Conservation (phyloP, 139 green algal genomes). For the Chlorokybus atmophyticus region DNA sequence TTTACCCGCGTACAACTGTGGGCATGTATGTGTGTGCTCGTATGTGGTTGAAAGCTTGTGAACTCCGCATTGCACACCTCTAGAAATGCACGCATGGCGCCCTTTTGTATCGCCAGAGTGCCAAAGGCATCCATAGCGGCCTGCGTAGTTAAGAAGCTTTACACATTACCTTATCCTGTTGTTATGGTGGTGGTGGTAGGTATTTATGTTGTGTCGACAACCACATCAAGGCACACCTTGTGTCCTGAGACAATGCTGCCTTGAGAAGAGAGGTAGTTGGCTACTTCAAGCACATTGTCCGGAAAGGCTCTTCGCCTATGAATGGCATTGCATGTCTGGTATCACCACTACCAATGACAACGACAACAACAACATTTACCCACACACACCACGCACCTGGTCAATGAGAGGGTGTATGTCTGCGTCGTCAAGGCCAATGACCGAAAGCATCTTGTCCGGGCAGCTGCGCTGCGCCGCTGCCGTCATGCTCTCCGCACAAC, state of each 20-base stretch:
- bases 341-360: no score
- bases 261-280: constrained; percentile 84
- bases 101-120: no score
- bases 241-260: constrained; percentile 65
- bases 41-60: no score
- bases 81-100: no score
- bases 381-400: no score
- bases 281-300: constrained; percentile 56
- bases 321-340: no score
- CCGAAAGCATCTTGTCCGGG: constrained; percentile 72
- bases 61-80: no score
- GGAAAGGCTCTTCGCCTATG: background rate
- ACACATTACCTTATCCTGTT: constrained; percentile 49
- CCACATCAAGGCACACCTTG: constrained; percentile 33
- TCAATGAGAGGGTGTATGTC: constrained; percentile 32
- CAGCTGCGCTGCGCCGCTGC: constrained; percentile 43
- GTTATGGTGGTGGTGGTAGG: constrained; percentile 55
- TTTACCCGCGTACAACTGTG: no score
- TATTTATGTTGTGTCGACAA: constrained; percentile 42
- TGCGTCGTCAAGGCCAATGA: constrained; percentile 68
- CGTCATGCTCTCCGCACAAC: constrained; percentile 61
- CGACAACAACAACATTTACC: no score
- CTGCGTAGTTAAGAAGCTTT: no score
- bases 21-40: no score
- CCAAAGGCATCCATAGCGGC: no score